Evolutionary conservation across 2,329 filamentous ascomycete genomes (phyloP).

Genomic region (Fusarium denticulatum): DNA sequence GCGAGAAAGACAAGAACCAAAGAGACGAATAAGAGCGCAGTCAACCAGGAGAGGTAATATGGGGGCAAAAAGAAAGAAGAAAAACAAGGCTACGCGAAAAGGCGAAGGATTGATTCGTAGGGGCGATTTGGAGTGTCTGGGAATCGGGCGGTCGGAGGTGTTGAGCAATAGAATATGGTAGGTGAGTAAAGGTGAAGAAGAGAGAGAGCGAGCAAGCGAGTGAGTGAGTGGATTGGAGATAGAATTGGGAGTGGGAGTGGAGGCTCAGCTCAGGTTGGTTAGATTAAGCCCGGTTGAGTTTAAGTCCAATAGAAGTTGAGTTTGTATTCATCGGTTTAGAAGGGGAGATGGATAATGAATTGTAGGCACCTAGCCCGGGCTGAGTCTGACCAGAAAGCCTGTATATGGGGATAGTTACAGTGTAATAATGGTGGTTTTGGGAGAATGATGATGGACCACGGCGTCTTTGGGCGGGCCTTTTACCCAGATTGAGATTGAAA

Average conservation of each 20-base stretch:
- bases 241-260: slow-evolving; percentile 31
- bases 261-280: slow-evolving; percentile 16
- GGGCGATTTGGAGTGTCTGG: slow-evolving; percentile 10
- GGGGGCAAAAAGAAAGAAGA: neutral
- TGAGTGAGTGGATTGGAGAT: slow-evolving; percentile 20
- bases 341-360: slow-evolving; percentile 21
- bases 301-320: neutral
- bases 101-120: slow-evolving; percentile 14
- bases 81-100: slow-evolving; percentile 20
- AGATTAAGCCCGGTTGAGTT: slow-evolving; percentile 1
- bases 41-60: slow-evolving; percentile 6
- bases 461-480: slow-evolving; percentile 35
- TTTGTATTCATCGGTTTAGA: slow-evolving; percentile 1
- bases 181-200: neutral
- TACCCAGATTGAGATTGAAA: slow-evolving; percentile 33
- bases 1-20: slow-evolving; percentile 19
- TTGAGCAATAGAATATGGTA: slow-evolving; percentile 25
- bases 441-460: slow-evolving; percentile 7
- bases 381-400: slow-evolving; percentile 36
- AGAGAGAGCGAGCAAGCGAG: neutral
- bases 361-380: neutral
- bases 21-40: slow-evolving; percentile 23
- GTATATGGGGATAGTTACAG: slow-evolving; percentile 28
- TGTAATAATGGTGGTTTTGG: slow-evolving; percentile 4
- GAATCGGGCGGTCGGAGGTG: slow-evolving; percentile 19